Conservation (phyloP, 2,329 filamentous ascomycete genomes). For the Teratosphaeria viscida region DNA sequence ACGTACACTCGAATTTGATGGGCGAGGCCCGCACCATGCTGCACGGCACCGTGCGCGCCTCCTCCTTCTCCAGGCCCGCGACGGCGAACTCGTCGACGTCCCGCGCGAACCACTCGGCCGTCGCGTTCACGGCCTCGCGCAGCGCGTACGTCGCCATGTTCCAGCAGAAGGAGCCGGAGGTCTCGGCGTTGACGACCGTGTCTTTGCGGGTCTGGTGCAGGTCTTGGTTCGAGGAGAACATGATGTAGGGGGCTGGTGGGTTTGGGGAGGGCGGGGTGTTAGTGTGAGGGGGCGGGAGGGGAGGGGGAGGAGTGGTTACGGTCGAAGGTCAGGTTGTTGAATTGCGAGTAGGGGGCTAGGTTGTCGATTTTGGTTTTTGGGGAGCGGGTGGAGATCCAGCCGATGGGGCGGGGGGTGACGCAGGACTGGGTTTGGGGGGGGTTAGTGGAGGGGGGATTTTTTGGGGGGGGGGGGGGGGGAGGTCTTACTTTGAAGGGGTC, state of each 20-base stretch:
- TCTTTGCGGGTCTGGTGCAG: constrained; percentile 40
- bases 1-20: constrained; percentile 47
- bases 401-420: constrained; percentile 51
- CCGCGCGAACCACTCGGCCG: constrained; percentile 39
- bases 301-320: constrained; percentile 16
- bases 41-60: constrained; percentile 30
- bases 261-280: not conserved
- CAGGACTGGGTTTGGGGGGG: constrained; percentile 34
- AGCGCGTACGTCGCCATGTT: constrained; percentile 49
- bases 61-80: constrained; percentile 41
- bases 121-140: constrained; percentile 45
- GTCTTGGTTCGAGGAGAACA: constrained; percentile 52
- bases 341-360: constrained; percentile 51
- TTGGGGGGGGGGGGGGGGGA: not conserved
- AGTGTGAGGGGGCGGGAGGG: not conserved
- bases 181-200: constrained; percentile 46
- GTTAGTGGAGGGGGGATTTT: not conserved
- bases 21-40: constrained; percentile 47
- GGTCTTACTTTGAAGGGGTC: constrained; percentile 45
- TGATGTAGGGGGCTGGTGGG: constrained; percentile 43
- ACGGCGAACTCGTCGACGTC: constrained; percentile 46
- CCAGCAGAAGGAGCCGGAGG: constrained; percentile 48
- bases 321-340: constrained; percentile 54
- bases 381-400: constrained; percentile 52
- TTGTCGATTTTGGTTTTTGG: constrained; percentile 36